Evolutionary conservation across 208 protist species (phyloP).

Genomic region (Acanthamoeba healyi): DNA sequence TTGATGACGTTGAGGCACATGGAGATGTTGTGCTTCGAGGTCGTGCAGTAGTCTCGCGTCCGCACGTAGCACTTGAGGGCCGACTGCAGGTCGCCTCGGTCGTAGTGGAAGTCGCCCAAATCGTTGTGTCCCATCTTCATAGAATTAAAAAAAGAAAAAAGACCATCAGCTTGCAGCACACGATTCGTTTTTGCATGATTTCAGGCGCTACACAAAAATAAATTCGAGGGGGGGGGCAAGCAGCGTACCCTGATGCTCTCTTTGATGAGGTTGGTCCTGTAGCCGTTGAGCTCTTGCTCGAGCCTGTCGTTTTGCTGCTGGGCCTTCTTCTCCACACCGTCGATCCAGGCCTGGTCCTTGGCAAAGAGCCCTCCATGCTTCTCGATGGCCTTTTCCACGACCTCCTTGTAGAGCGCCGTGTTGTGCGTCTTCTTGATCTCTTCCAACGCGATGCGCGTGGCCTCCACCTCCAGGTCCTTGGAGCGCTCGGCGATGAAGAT

Average conservation of each 20-base stretch:
- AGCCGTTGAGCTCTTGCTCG: slow-evolving; percentile 83
- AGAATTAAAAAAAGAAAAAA: slow-evolving; percentile 20
- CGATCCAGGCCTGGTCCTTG: slow-evolving; percentile 80
- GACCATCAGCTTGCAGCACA: too few species aligned
- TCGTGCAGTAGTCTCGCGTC: slow-evolving; percentile 91
- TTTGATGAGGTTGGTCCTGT: slow-evolving; percentile 86
- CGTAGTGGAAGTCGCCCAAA: slow-evolving; percentile 88
- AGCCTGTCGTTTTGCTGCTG: slow-evolving; percentile 78
- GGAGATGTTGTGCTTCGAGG: slow-evolving; percentile 85
- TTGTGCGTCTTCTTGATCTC: slow-evolving; percentile 80
- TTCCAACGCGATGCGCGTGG: slow-evolving; percentile 67
- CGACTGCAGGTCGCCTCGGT: slow-evolving; percentile 86
- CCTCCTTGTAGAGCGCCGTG: slow-evolving; percentile 74
- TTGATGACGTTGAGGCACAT: slow-evolving; percentile 92
- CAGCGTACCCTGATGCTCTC: slow-evolving; percentile 85
- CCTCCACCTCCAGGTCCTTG: slow-evolving; percentile 72
- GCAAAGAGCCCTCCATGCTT: background rate
- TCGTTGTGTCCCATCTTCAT: slow-evolving; percentile 87
- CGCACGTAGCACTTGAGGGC: slow-evolving; percentile 89
- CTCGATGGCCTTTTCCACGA: slow-evolving; percentile 57
- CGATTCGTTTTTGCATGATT: too few species aligned
- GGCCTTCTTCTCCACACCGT: slow-evolving; percentile 78
- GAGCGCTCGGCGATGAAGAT: slow-evolving; percentile 78
- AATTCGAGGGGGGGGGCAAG: background rate
- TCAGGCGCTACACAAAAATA: too few species aligned